Evolutionary conservation across 2,329 filamentous ascomycete species (phyloP), one percentile per base, ranked within the genome.

Genomic region (Claviceps sorghi): DNA sequence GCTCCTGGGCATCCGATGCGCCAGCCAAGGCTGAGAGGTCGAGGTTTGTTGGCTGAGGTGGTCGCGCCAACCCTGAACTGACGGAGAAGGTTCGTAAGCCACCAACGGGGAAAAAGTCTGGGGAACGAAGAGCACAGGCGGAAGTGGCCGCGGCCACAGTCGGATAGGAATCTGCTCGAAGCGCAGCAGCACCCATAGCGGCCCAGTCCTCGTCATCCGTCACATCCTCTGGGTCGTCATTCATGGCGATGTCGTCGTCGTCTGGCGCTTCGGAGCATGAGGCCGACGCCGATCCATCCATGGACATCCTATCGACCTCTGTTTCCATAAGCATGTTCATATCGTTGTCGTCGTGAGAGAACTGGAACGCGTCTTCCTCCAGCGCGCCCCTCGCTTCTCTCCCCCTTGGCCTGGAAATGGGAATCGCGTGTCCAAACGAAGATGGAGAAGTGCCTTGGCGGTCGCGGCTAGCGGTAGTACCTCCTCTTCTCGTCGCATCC

Each of bases 151-250:
- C 70, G 8, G 66, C 72, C 59, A 73, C 77, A 60, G 69, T 76
- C 52, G 77, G 74, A 61, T 82, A 82, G 7, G 80, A 83, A 48
- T 77, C 76, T 54, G 79, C 78, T 58, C 90, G 83, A 59, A 96
- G 77, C 58, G 88, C 87, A 52, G 86, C 88, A 32, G 90, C 88
- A 52, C 89, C 91, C 56, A 95, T 85, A 50, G 86, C 82, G 47
- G 86, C 88, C 90, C 91, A 96, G 69, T 97, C 90, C 68, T 97
- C 91, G 64, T 96, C 88, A 64, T 97, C 93, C 26, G 93, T 97
- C 54, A 87, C 79, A 63, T 95, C 88, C 58, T 86, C 83, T 55
- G 87, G 81, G 63, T 94, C 85, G 59, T 88, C 84, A 60, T 83
- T 82, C 72, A 83, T 79, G 59, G 72, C 79, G 58, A 72, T 72